These are phyloP conservation scores for Periconia digitata DNA, from an alignment of 2,329 filamentous ascomycete genomes.

Conservation along the genomic window DNA sequence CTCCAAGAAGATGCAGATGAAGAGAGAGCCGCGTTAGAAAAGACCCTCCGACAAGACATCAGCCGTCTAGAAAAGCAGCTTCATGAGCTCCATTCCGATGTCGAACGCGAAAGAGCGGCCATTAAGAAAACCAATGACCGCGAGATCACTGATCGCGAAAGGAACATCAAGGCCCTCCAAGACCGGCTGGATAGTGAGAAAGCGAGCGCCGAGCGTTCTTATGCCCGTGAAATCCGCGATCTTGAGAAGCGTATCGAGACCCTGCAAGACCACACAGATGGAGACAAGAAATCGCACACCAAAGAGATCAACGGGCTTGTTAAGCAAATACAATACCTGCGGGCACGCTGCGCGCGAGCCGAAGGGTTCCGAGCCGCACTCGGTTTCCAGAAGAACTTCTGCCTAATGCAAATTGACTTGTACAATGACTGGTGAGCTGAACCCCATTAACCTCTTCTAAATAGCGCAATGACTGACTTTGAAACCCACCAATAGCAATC, in stretches of 20 bases:
- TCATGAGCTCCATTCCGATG: conserved; percentile 17
- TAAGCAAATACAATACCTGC: conserved; percentile 89
- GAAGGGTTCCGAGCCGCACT: conserved; percentile 77
- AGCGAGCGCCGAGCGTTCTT: conserved; percentile 21
- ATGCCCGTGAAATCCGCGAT: not conserved
- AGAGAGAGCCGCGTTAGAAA: conserved; percentile 60
- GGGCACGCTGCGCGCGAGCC: conserved; percentile 78
- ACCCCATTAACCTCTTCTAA: conserved; percentile 1
- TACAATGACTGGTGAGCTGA: conserved; percentile 83
- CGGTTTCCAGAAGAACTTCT: conserved; percentile 83
- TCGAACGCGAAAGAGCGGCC: conserved; percentile 36
- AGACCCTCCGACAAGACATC: conserved; percentile 51
- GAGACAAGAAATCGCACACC: conserved; percentile 63
- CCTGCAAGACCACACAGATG: not conserved
- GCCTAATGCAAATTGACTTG: conserved; percentile 76
- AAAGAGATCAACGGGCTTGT: conserved; percentile 79
- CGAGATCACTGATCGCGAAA: conserved; percentile 77
- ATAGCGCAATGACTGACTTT: conserved; percentile 4
- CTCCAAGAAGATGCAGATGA: conserved; percentile 47
- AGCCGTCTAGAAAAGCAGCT: conserved; percentile 34
- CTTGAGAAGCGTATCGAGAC: not conserved
- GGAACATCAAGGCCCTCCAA: conserved; percentile 87
- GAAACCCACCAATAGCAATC: conserved; percentile 67
- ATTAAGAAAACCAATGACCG: conserved; percentile 71
- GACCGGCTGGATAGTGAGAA: conserved; percentile 11